Evolutionary conservation across 2,329 filamentous ascomycete species (phyloP).

Genomic region (Teratosphaeria gauchensis): DNA sequence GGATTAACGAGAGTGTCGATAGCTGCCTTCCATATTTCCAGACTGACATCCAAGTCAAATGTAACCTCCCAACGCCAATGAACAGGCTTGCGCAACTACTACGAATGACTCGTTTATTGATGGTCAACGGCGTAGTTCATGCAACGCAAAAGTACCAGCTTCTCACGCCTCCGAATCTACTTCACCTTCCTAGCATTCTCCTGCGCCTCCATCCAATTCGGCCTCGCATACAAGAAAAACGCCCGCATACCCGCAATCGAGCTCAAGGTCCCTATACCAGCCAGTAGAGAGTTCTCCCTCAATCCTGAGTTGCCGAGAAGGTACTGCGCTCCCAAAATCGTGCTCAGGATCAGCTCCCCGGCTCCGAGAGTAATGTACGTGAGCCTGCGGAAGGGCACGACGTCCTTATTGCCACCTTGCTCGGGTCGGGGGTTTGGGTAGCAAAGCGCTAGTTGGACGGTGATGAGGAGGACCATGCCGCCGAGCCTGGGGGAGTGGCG

Average conservation of each 20-base stretch:
- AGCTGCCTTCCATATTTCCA: too few relatives aligned
- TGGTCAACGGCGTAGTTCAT: too few relatives aligned
- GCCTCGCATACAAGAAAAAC: constrained; percentile 15
- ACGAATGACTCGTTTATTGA: too few relatives aligned
- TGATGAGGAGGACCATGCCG: constrained; percentile 14
- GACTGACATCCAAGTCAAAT: too few relatives aligned
- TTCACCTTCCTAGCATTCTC: constrained; percentile 11
- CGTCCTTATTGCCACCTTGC: constrained; percentile 1
- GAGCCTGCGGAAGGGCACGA: constrained; percentile 11
- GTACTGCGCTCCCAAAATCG: constrained; percentile 15
- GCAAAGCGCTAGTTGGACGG: constrained; percentile 18
- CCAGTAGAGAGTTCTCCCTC: constrained; percentile 7
- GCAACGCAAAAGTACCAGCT: too few relatives aligned
- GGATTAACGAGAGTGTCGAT: too few relatives aligned
- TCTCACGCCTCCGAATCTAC: too few relatives aligned
- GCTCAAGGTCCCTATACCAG: constrained; percentile 6
- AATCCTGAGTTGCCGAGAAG: constrained; percentile 12
- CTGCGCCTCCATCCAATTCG: constrained; percentile 14
- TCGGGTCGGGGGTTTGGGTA: constrained; percentile 13
- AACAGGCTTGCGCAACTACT: too few relatives aligned
- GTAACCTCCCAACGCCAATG: too few relatives aligned
- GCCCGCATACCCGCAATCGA: constrained; percentile 8
- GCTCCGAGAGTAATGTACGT: constrained; percentile 16
- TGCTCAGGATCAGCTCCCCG: constrained; percentile 16
- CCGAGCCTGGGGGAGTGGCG: constrained; percentile 12